Percentiles rank a stretch among this genome's conserved stretches.
Evolutionary conservation across 352 stramenopile genomes (phyloP).

Genomic region (Globisporangium ultimum): DNA sequence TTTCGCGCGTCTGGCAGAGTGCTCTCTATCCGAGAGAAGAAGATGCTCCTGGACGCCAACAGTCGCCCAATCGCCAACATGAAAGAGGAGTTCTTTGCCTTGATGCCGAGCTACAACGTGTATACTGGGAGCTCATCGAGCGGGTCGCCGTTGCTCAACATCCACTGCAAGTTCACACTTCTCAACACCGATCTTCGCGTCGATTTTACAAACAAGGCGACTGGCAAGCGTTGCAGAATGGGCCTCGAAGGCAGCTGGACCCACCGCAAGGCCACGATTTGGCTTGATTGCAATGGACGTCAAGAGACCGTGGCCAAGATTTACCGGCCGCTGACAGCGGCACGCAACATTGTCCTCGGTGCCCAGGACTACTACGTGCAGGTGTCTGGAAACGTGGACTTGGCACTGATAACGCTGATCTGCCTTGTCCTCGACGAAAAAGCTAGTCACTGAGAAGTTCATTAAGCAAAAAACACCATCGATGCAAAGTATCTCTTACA

Average conservation of each 20-base stretch:
- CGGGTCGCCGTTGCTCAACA: slow-evolving; percentile 10
- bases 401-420: slow-evolving; percentile 16
- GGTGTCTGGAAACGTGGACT: slow-evolving; percentile 12
- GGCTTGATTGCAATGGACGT: slow-evolving; percentile 15
- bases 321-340: slow-evolving; percentile 15
- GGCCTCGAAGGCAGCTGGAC: slow-evolving; percentile 23
- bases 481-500: too few relatives aligned
- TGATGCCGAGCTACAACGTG: slow-evolving; percentile 19
- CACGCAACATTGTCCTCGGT: slow-evolving; percentile 14
- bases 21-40: too few relatives aligned
- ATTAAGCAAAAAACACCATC: too few relatives aligned
- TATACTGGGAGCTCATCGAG: slow-evolving; percentile 10
- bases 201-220: slow-evolving; percentile 18
- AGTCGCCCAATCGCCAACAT: slow-evolving; percentile 19
- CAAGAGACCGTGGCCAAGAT: slow-evolving; percentile 16
- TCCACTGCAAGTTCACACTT: slow-evolving; percentile 17
- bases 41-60: slow-evolving; percentile 21
- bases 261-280: slow-evolving; percentile 21
- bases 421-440: slow-evolving; percentile 18
- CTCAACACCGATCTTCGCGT: slow-evolving; percentile 16
- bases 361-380: slow-evolving; percentile 22
- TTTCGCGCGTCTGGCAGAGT: too few relatives aligned
- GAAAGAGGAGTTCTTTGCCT: slow-evolving; percentile 14
- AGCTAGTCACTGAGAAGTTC: background rate
- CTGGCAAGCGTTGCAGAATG: slow-evolving; percentile 11